Percentiles rank a stretch among this genome's conserved stretches.
These are phyloP conservation scores for Saussurea involucrata DNA, from an alignment of 129 eudicot species.

Conservation along the genomic window DNA sequence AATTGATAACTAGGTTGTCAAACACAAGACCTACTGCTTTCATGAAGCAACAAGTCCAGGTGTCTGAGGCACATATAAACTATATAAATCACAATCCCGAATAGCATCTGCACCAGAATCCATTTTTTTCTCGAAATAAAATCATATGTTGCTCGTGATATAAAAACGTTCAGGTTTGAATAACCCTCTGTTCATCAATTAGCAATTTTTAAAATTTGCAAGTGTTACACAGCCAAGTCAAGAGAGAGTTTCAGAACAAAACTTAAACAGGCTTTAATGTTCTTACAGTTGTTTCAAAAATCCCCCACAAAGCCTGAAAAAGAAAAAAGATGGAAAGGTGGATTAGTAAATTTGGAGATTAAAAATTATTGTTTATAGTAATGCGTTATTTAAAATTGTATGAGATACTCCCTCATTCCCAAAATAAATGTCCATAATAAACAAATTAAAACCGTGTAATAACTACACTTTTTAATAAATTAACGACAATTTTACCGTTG, in stretches of 20 bases:
- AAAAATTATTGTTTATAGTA: neutral
- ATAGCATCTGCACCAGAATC: constrained; percentile 32
- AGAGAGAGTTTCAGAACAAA: constrained; percentile 25
- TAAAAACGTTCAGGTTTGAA: constrained; percentile 5
- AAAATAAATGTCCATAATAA: neutral
- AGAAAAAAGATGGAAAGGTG: neutral
- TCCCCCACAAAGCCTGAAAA: constrained; percentile 28
- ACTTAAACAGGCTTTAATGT: constrained; percentile 19
- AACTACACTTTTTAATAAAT: neutral
- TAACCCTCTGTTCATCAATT: neutral
- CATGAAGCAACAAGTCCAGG: neutral
- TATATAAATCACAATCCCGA: constrained; percentile 12
- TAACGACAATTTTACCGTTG: neutral
- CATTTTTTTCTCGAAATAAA: constrained; percentile 5
- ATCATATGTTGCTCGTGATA: neutral
- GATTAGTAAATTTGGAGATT: neutral
- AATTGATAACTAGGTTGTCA: neutral
- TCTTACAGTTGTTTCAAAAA: constrained; percentile 21
- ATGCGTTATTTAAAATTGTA: neutral
- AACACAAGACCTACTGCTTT: neutral
- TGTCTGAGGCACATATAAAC: neutral
- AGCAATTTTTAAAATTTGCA: constrained; percentile 6
- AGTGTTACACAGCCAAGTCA: neutral
- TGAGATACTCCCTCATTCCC: neutral
- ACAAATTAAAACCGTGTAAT: neutral